phyloP scores from a whole-genome alignment of 805 yeast species.

The Ogataea corticis region DNA sequence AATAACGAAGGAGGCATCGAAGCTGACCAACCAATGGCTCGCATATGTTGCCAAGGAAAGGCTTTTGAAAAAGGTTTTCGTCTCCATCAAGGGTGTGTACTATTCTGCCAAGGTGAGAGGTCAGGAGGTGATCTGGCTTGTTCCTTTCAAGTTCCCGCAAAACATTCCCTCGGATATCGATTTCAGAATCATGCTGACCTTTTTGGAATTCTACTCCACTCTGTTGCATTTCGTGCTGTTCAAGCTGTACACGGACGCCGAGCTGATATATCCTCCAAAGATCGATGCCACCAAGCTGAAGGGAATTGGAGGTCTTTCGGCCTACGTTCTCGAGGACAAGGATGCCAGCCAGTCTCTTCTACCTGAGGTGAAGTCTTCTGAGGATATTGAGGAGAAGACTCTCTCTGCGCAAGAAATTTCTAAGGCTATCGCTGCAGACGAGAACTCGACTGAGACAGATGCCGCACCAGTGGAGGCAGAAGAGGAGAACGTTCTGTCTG shows the following conservation, averaged over 20 bases:
- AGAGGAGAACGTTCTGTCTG: conserved; percentile 43
- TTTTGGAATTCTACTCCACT: conserved; percentile 93
- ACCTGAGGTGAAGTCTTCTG: conserved; percentile 33
- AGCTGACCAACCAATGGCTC: conserved; percentile 90
- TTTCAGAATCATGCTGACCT: conserved; percentile 94
- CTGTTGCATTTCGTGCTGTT: conserved; percentile 82
- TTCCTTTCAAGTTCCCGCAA: conserved; percentile 96
- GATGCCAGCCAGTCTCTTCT: conserved; percentile 37
- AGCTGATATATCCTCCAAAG: conserved; percentile 88
- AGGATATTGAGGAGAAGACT: conserved; percentile 35
- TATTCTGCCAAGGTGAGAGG: conserved; percentile 89
- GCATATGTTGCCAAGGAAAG: conserved; percentile 89
- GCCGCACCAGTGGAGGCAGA: conserved; percentile 38
- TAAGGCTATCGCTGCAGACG: conserved; percentile 57
- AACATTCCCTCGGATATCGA: conserved; percentile 92
- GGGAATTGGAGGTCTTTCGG: conserved; percentile 86
- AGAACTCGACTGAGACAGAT: conserved; percentile 34
- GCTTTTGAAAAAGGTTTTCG: conserved; percentile 83
- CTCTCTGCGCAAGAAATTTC: conserved; percentile 44
- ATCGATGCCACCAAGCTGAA: conserved; percentile 71
- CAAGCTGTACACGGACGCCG: conserved; percentile 82
- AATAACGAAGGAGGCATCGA: conserved; percentile 85
- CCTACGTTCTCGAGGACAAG: conserved; percentile 71
- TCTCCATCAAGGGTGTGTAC: conserved; percentile 95
- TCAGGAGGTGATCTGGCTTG: conserved; percentile 93